A percentile compares a stretch with the other conserved stretches of the same genome.
Evolutionary conservation across 768 basidiomycete species (phyloP).

Genomic region (Lactarius akahatsu): DNA sequence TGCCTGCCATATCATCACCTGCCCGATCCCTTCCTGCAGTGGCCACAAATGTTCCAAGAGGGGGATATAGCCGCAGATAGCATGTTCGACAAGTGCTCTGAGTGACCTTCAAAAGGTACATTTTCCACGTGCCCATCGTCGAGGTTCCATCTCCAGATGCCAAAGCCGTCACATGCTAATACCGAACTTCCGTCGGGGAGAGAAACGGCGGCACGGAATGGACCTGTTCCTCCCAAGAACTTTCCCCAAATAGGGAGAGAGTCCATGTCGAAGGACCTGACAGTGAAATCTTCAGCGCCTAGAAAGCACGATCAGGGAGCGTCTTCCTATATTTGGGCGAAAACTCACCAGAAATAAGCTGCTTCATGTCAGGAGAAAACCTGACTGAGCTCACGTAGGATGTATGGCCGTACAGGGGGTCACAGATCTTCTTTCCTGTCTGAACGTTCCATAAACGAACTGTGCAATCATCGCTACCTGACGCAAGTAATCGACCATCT

Average conservation of each 20-base stretch:
- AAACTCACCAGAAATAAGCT: constrained; percentile 18
- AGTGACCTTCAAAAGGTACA: constrained; percentile 4
- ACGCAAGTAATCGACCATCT: constrained; percentile 11
- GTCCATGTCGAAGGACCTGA: constrained; percentile 24
- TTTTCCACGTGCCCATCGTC: background rate
- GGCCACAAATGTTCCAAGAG: constrained; percentile 17
- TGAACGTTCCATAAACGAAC: constrained; percentile 22
- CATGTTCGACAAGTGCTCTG: constrained; percentile 5
- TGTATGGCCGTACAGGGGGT: constrained; percentile 20
- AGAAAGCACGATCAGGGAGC: background rate
- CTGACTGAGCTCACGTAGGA: constrained; percentile 10
- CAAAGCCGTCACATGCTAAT: constrained; percentile 8
- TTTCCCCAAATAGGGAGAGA: constrained; percentile 18
- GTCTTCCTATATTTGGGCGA: background rate
- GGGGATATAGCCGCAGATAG: constrained; percentile 25
- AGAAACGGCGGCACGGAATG: constrained; percentile 13
- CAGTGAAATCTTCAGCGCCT: constrained; percentile 16
- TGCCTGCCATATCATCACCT: constrained; percentile 24
- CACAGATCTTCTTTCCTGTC: constrained; percentile 17
- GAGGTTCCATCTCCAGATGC: constrained; percentile 12
- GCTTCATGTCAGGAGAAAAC: constrained; percentile 28
- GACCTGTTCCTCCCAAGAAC: background rate
- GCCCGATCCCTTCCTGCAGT: constrained; percentile 9
- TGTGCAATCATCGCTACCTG: constrained; percentile 14
- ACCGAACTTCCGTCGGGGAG: background rate